These are phyloP conservation scores for Globisporangium sylvaticum DNA, from an alignment of 352 stramenopile genomes.

Conservation along the genomic window DNA sequence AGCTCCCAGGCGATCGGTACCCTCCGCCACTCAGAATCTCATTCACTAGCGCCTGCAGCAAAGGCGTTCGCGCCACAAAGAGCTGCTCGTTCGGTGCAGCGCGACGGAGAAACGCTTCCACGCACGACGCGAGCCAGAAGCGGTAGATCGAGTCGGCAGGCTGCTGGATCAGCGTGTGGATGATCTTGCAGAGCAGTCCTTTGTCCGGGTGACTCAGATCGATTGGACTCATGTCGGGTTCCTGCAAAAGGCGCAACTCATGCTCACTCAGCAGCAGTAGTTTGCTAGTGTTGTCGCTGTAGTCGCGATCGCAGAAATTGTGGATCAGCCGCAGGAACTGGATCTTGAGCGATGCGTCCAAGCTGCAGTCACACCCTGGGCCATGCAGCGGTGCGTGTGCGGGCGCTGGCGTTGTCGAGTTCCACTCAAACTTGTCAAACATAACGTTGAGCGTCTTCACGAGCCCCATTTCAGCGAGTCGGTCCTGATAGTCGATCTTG, in stretches of 20 bases:
- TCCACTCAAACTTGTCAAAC: slow-evolving; percentile 93
- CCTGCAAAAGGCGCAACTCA: slow-evolving; percentile 55
- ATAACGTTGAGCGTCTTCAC: slow-evolving; percentile 90
- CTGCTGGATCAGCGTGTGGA: slow-evolving; percentile 88
- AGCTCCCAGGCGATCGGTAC: slow-evolving; percentile 87
- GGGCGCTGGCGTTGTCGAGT: slow-evolving; percentile 36
- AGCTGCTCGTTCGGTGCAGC: slow-evolving; percentile 84
- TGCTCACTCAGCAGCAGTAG: slow-evolving; percentile 71
- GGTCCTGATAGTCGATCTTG: slow-evolving; percentile 91
- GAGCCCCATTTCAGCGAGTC: slow-evolving; percentile 84
- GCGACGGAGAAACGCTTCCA: slow-evolving; percentile 93
- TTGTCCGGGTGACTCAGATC: slow-evolving; percentile 68
- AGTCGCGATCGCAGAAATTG: slow-evolving; percentile 96
- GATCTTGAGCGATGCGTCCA: slow-evolving; percentile 93
- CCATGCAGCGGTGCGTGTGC: slow-evolving; percentile 64
- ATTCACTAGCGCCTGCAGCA: slow-evolving; percentile 84
- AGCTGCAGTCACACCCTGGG: slow-evolving; percentile 91
- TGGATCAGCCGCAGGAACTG: slow-evolving; percentile 95
- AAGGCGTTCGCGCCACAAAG: slow-evolving; percentile 85
- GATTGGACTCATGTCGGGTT: slow-evolving; percentile 39
- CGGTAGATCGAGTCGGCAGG: slow-evolving; percentile 92
- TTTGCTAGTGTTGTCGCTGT: slow-evolving; percentile 80
- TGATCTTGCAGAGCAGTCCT: slow-evolving; percentile 89
- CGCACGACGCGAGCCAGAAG: slow-evolving; percentile 95
- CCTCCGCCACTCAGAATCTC: slow-evolving; percentile 83